Conservation (phyloP, 2,329 filamentous ascomycete species). For the Sclerotinia trifoliorum region DNA sequence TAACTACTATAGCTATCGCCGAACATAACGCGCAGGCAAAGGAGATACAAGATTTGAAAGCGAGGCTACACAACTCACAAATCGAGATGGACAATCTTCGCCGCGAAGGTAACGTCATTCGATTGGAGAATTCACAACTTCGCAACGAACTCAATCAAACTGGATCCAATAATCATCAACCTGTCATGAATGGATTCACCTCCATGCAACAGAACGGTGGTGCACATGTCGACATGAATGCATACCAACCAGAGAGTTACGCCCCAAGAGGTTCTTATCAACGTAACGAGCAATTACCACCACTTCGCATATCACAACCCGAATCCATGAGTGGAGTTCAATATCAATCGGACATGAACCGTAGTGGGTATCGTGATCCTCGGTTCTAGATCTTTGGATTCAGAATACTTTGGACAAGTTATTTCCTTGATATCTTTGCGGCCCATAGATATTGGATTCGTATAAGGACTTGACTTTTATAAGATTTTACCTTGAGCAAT, state of each 20-base stretch:
- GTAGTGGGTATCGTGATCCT: constrained; percentile 19
- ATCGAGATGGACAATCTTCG: constrained; percentile 42
- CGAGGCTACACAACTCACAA: constrained; percentile 42
- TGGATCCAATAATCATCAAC: constrained; percentile 41
- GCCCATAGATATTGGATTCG: background rate
- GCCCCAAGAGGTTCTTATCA: constrained; percentile 12
- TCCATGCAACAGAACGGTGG: constrained; percentile 17
- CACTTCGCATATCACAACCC: constrained; percentile 39
- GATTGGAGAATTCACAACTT: constrained; percentile 38
- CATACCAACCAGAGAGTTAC: constrained; percentile 17
- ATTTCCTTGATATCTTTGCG: background rate
- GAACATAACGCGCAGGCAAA: constrained; percentile 58
- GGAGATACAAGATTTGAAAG: constrained; percentile 32
- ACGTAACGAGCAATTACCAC: constrained; percentile 40
- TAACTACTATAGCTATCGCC: constrained; percentile 52
- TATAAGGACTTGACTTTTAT: background rate
- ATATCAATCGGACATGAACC: constrained; percentile 43
- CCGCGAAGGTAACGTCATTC: constrained; percentile 48
- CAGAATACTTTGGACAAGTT: background rate
- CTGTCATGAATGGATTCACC: constrained; percentile 25
- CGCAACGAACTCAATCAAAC: constrained; percentile 32
- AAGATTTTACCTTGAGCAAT: background rate
- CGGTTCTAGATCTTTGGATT: constrained; percentile 16
- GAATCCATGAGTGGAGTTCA: constrained; percentile 67
- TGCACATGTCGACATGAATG: constrained; percentile 21